Evolutionary conservation across 345 rosid genomes (phyloP).

Genomic region (Noccaea bulbosa): DNA sequence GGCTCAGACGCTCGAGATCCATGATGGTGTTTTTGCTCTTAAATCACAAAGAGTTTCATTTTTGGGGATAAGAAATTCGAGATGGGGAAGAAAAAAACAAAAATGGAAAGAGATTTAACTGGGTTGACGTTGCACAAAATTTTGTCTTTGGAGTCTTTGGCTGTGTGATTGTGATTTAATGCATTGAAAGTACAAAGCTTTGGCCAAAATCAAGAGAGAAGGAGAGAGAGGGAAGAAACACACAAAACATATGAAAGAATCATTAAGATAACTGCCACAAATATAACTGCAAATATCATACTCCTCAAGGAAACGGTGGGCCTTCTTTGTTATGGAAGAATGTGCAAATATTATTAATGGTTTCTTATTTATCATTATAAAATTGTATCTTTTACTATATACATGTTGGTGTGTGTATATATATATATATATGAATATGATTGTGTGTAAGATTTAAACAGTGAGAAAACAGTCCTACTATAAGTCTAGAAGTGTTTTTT

Average conservation of each 20-base stretch:
- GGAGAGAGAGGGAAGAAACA: conserved; percentile 21
- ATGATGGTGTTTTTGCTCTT: conserved; percentile 42
- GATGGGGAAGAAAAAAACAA: conserved; percentile 29
- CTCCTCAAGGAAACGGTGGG: conserved; percentile 35
- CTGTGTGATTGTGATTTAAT: conserved; percentile 24
- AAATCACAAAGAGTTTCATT: conserved; percentile 30
- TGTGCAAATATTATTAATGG: conserved; percentile 39
- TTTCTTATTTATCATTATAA: neutral
- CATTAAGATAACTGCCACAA: conserved; percentile 46
- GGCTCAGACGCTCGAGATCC: conserved; percentile 65
- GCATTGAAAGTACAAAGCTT: conserved; percentile 33
- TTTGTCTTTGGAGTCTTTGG: neutral
- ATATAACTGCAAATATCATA: conserved; percentile 42
- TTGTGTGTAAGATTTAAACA: conserved; percentile 11
- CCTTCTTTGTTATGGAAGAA: conserved; percentile 36
- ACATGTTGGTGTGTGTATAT: neutral
- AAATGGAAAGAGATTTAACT: conserved; percentile 7
- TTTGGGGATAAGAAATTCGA: neutral
- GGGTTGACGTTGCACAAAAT: conserved; percentile 23
- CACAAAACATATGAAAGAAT: conserved; percentile 36
- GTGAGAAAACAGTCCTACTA: too few relatives aligned
- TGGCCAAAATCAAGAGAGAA: conserved; percentile 27
- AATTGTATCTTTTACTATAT: neutral
- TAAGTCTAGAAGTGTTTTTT: too few relatives aligned
- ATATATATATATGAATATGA: too few relatives aligned